Base-by-base conservation (phyloP, 257 asterid genomes). In the Fraxinus quadrangulata region DNA sequence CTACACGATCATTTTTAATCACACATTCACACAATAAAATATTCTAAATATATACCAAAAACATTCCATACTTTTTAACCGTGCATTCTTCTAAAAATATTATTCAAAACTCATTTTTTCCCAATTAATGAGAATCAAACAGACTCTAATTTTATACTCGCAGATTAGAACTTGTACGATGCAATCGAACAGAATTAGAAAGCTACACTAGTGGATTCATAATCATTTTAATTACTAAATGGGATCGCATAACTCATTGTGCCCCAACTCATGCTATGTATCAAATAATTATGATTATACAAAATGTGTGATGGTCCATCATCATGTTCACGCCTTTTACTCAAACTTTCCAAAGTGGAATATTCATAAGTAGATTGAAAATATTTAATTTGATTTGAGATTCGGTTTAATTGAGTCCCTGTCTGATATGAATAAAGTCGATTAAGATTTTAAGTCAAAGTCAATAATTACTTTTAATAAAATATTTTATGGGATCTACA, bases 251-350 rank as follows among this genome's bases (percentile, higher is more conserved):
- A 72, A 71, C 69, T 72, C 30, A 73, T 73, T 73, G 21, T 59
- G 67, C 31, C 11, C 17, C 42, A 79, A 83, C 28, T 21, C 66
- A 26, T 19, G 63, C 40, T 68, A 39, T 39, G 61, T 21, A 37
- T 71, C 31, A 61, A 61, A 23, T 61, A 61, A 61, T 61, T 24
- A 61, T 61, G 23, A 80, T 78, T 67, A 82, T 72, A 70, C 65
- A 23, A 78, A 76, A 49, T 82, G 83, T 76, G 83, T 77, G 68
- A 67, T 4, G 82, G 42, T 36, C 66, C 83, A 83, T 80, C 85
- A 83, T 80, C 45, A 39, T 9, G 47, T 78, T 73, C 71, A 51
- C 78, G 36, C 33, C 63, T 42, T 66, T n/a, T 33, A 59, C 72
- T 80, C 39, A 65, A 4, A 3, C 72, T 61, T 69, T 67, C 4